These are phyloP conservation scores for Salvia sclarea DNA, from an alignment of 305 asterid species.

Conservation along the genomic window DNA sequence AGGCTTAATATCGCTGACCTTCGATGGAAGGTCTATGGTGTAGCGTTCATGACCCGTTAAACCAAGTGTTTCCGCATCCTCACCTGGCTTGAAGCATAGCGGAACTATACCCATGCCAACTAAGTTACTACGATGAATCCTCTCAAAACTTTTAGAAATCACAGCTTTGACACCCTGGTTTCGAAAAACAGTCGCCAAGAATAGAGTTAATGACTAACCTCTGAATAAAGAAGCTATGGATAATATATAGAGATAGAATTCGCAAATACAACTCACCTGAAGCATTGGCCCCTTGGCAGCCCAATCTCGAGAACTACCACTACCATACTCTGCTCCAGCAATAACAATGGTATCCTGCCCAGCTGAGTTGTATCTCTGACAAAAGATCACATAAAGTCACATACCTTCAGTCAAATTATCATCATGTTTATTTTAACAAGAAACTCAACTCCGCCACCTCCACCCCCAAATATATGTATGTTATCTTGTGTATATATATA, in stretches of 20 bases:
- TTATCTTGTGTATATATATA: no score
- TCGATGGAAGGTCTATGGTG: slow-evolving; percentile 72
- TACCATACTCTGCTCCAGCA: slow-evolving; percentile 96
- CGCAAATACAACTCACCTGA: slow-evolving; percentile 50
- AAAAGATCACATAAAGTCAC: slow-evolving; percentile 17
- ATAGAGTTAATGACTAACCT: background rate
- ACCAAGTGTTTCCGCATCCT: slow-evolving; percentile 77
- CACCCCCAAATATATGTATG: no score
- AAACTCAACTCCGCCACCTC: background rate
- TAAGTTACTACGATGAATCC: slow-evolving; percentile 90
- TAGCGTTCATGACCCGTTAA: slow-evolving; percentile 83
- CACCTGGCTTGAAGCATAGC: slow-evolving; percentile 82
- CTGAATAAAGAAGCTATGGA: background rate
- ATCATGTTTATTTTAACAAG: background rate
- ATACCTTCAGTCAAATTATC: background rate
- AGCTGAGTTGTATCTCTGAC: slow-evolving; percentile 69
- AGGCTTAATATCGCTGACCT: slow-evolving; percentile 62
- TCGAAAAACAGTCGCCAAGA: background rate
- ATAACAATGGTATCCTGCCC: slow-evolving; percentile 76
- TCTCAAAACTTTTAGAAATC: slow-evolving; percentile 88
- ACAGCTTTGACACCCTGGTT: slow-evolving; percentile 93
- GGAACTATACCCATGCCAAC: slow-evolving; percentile 95
- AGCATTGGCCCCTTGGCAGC: slow-evolving; percentile 98
- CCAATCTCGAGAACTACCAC: slow-evolving; percentile 98
- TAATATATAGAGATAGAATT: background rate